These are phyloP conservation scores for Ochromonas danica DNA, from an alignment of 108 stramenopile genomes.

Conservation along the genomic window DNA sequence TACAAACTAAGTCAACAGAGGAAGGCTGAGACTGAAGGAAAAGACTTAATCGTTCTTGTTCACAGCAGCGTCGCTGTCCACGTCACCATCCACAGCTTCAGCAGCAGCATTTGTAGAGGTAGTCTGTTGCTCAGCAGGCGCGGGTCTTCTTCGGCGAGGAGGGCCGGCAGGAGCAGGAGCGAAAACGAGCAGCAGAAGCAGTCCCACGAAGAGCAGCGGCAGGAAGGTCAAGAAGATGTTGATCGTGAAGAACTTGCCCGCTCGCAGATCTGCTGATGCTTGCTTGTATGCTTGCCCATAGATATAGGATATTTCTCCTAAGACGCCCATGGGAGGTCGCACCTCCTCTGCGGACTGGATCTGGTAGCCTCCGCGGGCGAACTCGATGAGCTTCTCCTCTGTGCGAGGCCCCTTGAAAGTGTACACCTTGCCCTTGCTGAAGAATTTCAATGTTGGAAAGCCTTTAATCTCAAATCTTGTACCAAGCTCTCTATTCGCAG, in stretches of 20 bases:
- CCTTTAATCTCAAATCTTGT: conserved; percentile 51
- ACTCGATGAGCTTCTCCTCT: background rate
- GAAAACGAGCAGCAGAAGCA: background rate
- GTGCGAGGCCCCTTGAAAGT: conserved; percentile 5
- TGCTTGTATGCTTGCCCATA: conserved; percentile 12
- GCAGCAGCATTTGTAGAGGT: background rate
- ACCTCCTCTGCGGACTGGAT: background rate
- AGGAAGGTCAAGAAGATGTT: conserved; percentile 20
- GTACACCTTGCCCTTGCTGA: conserved; percentile 36
- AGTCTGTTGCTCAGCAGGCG: background rate
- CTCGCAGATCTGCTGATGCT: background rate
- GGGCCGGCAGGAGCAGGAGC: background rate
- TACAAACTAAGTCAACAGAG: no score
- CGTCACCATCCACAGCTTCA: background rate
- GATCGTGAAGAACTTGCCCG: conserved; percentile 19
- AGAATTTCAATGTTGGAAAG: conserved; percentile 50
- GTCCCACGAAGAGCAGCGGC: background rate
- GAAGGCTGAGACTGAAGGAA: no score
- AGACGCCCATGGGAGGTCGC: background rate
- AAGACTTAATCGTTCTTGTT: background rate
- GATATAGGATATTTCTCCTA: conserved; percentile 23
- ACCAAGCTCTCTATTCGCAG: conserved; percentile 39
- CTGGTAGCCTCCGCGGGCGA: conserved; percentile 26
- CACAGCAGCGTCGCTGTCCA: background rate
- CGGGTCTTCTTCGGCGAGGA: background rate